These are phyloP conservation scores for Colletotrichum coccodes DNA, from an alignment of 2,329 filamentous ascomycete genomes.

Conservation along the genomic window DNA sequence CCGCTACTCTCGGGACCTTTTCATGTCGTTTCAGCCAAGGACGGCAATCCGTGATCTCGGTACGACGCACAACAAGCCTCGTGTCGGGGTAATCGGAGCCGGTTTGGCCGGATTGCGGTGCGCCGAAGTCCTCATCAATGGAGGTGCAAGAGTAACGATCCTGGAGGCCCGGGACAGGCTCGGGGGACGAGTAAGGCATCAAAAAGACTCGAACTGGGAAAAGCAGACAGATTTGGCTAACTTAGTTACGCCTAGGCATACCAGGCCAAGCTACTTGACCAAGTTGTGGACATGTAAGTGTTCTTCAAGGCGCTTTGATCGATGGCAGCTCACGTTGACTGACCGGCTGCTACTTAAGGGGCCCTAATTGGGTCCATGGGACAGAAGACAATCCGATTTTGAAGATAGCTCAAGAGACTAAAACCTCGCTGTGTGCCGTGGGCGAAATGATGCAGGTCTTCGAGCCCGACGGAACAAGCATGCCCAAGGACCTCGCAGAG, in stretches of 20 bases:
- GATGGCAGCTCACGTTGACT: not conserved
- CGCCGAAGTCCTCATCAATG: not conserved
- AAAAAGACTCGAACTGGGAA: not conserved
- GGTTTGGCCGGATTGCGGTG: not conserved
- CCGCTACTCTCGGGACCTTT: not conserved
- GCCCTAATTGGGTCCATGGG: conserved; percentile 69
- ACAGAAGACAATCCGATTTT: conserved; percentile 76
- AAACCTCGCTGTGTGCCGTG: not conserved
- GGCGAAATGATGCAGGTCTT: not conserved
- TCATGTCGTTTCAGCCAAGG: not conserved
- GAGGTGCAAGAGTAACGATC: not conserved
- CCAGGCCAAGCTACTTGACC: not conserved
- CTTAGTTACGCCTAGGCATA: not conserved
- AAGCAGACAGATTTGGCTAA: not conserved
- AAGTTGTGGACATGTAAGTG: not conserved
- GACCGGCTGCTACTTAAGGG: not conserved
- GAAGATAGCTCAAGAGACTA: conserved; percentile 57
- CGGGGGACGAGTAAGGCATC: not conserved
- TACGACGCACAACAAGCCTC: not conserved
- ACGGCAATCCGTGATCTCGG: not conserved
- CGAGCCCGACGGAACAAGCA: not conserved
- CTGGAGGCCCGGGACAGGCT: not conserved
- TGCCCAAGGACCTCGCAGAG: not conserved
- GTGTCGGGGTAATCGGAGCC: not conserved
- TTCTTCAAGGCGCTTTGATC: not conserved